Evolutionary conservation across 345 rosid species (phyloP).

Genomic region (Boechera retrofracta): DNA sequence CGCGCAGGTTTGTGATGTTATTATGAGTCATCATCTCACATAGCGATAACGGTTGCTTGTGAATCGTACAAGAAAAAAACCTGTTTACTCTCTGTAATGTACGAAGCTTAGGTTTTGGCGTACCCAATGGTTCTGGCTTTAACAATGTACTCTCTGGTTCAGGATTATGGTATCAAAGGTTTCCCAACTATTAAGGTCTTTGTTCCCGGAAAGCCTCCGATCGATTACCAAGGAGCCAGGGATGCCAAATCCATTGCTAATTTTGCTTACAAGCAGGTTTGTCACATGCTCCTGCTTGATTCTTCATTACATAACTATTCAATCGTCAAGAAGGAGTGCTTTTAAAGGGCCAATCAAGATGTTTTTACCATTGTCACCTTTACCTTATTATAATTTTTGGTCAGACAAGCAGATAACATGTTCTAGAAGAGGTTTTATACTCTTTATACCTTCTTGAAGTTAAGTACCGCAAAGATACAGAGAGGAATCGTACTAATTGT

Average conservation of each 20-base stretch:
- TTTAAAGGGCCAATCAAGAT: not conserved
- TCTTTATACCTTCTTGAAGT: slow-evolving; percentile 21
- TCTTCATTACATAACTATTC: not conserved
- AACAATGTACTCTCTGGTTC: slow-evolving; percentile 14
- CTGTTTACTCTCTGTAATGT: not conserved
- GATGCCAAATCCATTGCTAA: slow-evolving; percentile 93
- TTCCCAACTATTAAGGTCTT: slow-evolving; percentile 97
- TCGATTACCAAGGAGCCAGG: slow-evolving; percentile 94
- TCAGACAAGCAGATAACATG: not conserved
- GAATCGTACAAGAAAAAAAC: not conserved
- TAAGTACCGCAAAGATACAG: not conserved
- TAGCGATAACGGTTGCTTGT: not conserved
- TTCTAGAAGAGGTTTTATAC: slow-evolving; percentile 19
- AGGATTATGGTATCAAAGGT: slow-evolving; percentile 95
- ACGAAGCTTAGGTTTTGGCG: not conserved
- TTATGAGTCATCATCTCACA: slow-evolving; percentile 17
- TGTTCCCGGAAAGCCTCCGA: slow-evolving; percentile 87
- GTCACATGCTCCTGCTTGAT: slow-evolving; percentile 26
- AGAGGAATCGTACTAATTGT: not conserved
- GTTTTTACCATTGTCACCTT: not conserved
- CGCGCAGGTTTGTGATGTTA: slow-evolving; percentile 70
- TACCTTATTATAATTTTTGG: not conserved
- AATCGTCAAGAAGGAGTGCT: not conserved
- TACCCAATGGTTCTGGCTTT: not conserved
- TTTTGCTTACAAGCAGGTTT: slow-evolving; percentile 81